These are phyloP conservation scores for Pseudogymnoascus destructans DNA, from an alignment of 2,329 filamentous ascomycete genomes.

Conservation along the genomic window DNA sequence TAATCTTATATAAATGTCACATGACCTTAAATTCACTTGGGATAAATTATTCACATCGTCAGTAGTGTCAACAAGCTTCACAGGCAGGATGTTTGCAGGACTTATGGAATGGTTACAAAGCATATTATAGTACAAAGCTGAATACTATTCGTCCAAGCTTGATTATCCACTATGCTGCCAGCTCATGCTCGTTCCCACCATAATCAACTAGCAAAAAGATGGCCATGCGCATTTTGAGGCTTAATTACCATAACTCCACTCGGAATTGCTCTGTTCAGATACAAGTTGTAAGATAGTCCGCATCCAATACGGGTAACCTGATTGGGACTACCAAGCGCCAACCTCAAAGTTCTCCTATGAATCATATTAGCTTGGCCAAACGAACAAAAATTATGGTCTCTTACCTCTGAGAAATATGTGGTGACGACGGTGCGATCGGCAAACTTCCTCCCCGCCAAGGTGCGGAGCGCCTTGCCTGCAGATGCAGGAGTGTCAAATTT, in stretches of 20 bases:
- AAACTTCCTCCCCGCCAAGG: slow-evolving; percentile 92
- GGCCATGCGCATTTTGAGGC: not conserved
- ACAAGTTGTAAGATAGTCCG: not conserved
- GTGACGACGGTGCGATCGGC: slow-evolving; percentile 91
- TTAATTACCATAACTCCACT: not conserved
- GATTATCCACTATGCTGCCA: not conserved
- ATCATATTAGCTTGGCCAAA: slow-evolving; percentile 25
- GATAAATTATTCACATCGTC: not conserved
- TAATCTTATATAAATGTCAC: not conserved
- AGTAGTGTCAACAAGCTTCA: not conserved
- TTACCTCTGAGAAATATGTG: slow-evolving; percentile 88
- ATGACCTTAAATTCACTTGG: not conserved
- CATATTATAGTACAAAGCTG: slow-evolving; percentile 5
- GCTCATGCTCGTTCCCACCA: not conserved
- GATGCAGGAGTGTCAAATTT: slow-evolving; percentile 73
- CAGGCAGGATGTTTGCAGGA: not conserved
- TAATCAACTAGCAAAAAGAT: not conserved
- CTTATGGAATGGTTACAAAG: slow-evolving; percentile 4
- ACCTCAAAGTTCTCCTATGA: slow-evolving; percentile 75
- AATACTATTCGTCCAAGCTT: slow-evolving; percentile 4
- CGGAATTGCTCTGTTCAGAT: not conserved
- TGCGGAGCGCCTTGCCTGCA: slow-evolving; percentile 71
- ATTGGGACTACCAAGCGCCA: slow-evolving; percentile 24
- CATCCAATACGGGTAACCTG: not conserved
- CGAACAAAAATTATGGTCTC: slow-evolving; percentile 16